These are phyloP conservation scores for Malus fusca DNA, from an alignment of 306 rosid species.

Conservation along the genomic window DNA sequence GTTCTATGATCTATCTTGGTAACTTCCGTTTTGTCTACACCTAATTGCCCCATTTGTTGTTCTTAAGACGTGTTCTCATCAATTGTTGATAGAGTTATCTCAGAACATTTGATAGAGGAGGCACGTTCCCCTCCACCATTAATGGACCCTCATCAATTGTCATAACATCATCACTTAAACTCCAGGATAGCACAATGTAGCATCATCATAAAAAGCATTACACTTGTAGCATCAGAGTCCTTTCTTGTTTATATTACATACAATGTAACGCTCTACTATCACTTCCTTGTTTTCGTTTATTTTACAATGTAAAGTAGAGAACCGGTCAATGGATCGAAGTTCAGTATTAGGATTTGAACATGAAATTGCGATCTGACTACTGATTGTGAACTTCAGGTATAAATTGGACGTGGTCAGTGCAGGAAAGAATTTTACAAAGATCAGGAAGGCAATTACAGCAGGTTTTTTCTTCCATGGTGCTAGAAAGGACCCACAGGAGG, in stretches of 20 bases:
- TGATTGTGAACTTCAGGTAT: conserved; percentile 20
- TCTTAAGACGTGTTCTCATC: not conserved
- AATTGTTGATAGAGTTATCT: not conserved
- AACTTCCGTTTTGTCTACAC: not conserved
- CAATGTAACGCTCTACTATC: not conserved
- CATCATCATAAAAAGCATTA: not conserved
- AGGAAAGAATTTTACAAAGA: not conserved
- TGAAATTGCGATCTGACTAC: not conserved
- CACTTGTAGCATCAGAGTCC: not conserved
- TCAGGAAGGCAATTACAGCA: not conserved
- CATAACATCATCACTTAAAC: not conserved
- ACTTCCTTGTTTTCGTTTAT: not conserved
- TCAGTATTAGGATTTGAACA: not conserved
- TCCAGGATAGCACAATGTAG: not conserved
- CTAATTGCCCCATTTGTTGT: not conserved
- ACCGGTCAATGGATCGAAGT: not conserved
- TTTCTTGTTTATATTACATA: too few species aligned
- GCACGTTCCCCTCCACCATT: not conserved
- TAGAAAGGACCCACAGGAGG: not conserved
- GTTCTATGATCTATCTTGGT: not conserved
- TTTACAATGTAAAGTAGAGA: not conserved
- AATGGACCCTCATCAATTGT: not conserved
- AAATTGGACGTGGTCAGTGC: not conserved
- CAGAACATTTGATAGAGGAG: not conserved
- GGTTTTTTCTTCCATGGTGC: not conserved